Conservation (phyloP, 2,329 filamentous ascomycete species). For the Pyrenochaeta sp. region DNA sequence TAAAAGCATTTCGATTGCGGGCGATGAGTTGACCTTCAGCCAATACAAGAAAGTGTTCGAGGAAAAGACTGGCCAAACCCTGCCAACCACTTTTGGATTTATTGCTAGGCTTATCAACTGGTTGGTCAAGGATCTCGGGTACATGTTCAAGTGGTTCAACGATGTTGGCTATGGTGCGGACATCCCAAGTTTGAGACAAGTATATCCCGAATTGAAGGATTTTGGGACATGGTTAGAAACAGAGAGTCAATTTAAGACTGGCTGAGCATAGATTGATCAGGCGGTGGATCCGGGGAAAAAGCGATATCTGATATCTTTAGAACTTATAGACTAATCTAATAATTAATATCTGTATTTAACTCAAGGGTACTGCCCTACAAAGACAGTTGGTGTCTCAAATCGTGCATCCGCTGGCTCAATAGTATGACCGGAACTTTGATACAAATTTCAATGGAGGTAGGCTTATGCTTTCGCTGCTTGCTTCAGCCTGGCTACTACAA, state of each 20-base stretch:
- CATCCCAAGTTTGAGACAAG: slow-evolving; percentile 49
- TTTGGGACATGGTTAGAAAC: slow-evolving; percentile 56
- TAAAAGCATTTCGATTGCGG: slow-evolving; percentile 56
- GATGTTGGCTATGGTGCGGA: slow-evolving; percentile 55
- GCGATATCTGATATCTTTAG: too few species aligned
- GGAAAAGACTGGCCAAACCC: slow-evolving; percentile 51
- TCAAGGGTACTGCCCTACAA: too few species aligned
- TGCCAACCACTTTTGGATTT: slow-evolving; percentile 53
- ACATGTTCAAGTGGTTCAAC: slow-evolving; percentile 60
- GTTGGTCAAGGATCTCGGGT: slow-evolving; percentile 48
- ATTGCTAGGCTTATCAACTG: slow-evolving; percentile 43
- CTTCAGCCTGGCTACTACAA: too few species aligned
- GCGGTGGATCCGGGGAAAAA: too few species aligned
- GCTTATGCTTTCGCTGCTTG: too few species aligned
- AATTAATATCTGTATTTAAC: too few species aligned
- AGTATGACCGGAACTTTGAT: too few species aligned
- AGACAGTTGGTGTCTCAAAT: too few species aligned
- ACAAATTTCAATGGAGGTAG: too few species aligned
- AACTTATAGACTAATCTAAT: too few species aligned
- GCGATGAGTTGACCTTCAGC: slow-evolving; percentile 57
- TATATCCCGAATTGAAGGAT: slow-evolving; percentile 55
- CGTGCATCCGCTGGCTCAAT: too few species aligned
- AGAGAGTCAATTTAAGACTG: slow-evolving; percentile 45
- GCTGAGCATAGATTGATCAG: background rate
- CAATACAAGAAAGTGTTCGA: slow-evolving; percentile 54